phyloP scores from a whole-genome alignment of 306 rosid genomes.

The Erythrophleum fordii region DNA sequence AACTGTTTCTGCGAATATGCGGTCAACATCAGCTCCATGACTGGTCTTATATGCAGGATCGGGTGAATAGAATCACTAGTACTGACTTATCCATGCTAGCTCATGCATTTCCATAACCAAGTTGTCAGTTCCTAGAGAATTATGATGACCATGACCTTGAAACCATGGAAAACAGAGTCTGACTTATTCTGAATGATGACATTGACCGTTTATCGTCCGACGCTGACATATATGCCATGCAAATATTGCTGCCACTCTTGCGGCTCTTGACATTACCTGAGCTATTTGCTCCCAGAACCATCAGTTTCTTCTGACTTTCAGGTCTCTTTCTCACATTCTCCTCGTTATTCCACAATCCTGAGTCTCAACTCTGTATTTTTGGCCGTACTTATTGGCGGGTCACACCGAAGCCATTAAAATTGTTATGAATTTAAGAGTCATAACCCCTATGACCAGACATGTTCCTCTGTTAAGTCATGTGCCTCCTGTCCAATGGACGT shows the following conservation, averaged over 20 bases:
- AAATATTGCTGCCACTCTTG: not conserved
- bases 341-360: not conserved
- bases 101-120: not conserved
- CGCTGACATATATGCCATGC: not conserved
- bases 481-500: too few relatives aligned
- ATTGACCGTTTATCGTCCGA: too few relatives aligned
- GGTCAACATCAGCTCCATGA: too few relatives aligned
- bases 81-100: too few relatives aligned
- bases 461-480: not conserved
- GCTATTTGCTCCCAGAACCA: not conserved
- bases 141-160: not conserved
- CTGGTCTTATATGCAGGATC: too few relatives aligned
- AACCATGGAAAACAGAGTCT: not conserved
- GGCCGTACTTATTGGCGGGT: not conserved
- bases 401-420: not conserved
- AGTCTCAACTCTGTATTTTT: not conserved
- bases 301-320: not conserved
- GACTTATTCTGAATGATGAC: not conserved
- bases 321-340: not conserved
- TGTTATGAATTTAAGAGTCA: not conserved
- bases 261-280: not conserved
- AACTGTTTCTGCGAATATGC: too few relatives aligned
- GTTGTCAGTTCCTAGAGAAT: not conserved
- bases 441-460: constrained; percentile 3
- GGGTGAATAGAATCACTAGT: too few relatives aligned